Evolutionary conservation across 140 eudicot species (phyloP), one percentile per base, ranked within the genome.

Genomic region (Cichorium intybus): DNA sequence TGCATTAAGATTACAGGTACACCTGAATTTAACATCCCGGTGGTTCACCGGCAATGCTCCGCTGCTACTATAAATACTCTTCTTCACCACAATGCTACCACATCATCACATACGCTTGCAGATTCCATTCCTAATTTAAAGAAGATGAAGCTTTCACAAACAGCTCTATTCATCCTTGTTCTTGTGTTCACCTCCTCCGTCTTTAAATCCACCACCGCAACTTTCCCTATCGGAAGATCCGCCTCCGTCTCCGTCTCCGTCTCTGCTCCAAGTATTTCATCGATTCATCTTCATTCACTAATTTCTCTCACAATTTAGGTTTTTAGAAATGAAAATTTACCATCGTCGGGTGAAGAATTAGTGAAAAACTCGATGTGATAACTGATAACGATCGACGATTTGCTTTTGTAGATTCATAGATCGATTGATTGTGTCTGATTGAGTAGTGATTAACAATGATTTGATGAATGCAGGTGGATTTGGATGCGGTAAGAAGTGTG

Each of bases 401-500:
- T 17, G 52, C 3, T 5, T 47, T 47, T 47, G 52, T 17, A 17
- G 22, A 47, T 16, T 22, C 23, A 47, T n/a, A 47, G 8, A 17
- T 48, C 24, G 12, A 17, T 48, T 47, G 24, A 18, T 47, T 47
- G 14, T 46, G 52, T 15, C 22, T 47, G 53, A 47, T 47, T 60
- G 63, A 15, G 20, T 29, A 26, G 18, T 57, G 14, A 68, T 68
- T 47, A 34, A 50, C 16, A 9, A n/a, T 35, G 24, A 16, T 54
- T 39, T 26, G 45, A 39, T 55, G 22, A n/a, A 39, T 72, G 72
- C 66, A 72, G 77, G 52, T 34, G 56, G 16, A 72, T 64, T 72
- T 10, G 79, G 90, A 56, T 68, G 80, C 60, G 10, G 31, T 24
- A 69, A 56, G 45, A 75, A 75, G 60, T 75, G 80, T 53, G 66